Conservation (phyloP, 148 eudicot species). For the Spergularia marina region DNA sequence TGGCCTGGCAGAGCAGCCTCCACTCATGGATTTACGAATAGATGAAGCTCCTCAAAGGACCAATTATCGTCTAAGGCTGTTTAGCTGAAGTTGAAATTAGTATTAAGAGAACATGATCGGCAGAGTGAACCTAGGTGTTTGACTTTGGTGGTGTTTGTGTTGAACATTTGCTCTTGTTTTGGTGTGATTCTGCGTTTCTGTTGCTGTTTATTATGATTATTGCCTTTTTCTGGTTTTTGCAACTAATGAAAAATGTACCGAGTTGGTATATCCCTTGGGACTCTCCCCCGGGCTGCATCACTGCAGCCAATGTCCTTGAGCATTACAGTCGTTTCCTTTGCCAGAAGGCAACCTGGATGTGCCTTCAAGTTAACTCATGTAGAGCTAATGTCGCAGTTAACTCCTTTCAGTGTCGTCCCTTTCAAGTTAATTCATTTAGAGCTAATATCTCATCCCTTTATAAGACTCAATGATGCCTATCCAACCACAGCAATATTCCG, state of each 20-base stretch:
- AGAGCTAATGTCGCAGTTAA: too few relatives aligned
- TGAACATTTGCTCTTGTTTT: background rate
- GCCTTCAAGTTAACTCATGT: too few relatives aligned
- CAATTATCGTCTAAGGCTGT: background rate
- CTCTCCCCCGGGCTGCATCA: too few relatives aligned
- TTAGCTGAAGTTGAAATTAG: background rate
- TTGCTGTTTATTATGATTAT: background rate
- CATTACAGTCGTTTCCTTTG: too few relatives aligned
- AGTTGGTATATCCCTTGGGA: background rate
- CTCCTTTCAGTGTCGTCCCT: too few relatives aligned
- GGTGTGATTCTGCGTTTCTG: background rate
- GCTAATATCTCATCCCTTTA: too few relatives aligned
- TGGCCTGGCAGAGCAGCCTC: conserved; percentile 76
- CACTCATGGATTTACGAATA: conserved; percentile 83
- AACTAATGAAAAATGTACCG: background rate
- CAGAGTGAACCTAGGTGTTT: conserved; percentile 7
- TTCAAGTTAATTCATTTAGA: too few relatives aligned
- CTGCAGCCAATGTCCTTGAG: too few relatives aligned
- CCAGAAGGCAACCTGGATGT: too few relatives aligned
- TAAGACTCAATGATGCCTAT: too few relatives aligned
- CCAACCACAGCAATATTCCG: too few relatives aligned
- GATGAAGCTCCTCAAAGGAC: background rate
- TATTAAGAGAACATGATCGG: conserved; percentile 7
- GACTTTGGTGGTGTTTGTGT: background rate
- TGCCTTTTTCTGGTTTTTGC: background rate